phyloP scores from a whole-genome alignment of 495 filamentous ascomycete species.

The Cryomyces minteri region DNA sequence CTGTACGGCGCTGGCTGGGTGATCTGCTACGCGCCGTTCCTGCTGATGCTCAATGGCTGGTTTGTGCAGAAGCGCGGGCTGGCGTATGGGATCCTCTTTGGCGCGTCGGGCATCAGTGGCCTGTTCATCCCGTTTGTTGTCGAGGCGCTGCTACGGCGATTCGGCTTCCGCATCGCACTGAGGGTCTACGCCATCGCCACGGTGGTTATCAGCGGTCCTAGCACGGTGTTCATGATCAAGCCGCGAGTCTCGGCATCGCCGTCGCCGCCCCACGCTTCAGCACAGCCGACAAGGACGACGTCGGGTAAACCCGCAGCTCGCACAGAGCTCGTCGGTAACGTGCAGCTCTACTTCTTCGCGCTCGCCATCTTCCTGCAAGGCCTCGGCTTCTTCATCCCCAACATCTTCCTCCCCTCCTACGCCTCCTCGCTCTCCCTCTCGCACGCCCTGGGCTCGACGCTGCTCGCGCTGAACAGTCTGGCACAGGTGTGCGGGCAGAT shows the following conservation, averaged over 20 bases:
- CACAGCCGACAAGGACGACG: not conserved
- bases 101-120: slow-evolving; percentile 20
- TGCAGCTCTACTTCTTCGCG: slow-evolving; percentile 3
- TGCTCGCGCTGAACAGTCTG: slow-evolving; percentile 6
- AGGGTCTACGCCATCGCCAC: slow-evolving; percentile 16
- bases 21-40: slow-evolving; percentile 12
- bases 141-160: slow-evolving; percentile 15
- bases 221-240: slow-evolving; percentile 15
- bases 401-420: slow-evolving; percentile 12
- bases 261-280: not conserved
- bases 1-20: slow-evolving; percentile 13
- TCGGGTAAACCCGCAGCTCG: not conserved
- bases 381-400: slow-evolving; percentile 10
- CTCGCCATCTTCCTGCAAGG: slow-evolving; percentile 9
- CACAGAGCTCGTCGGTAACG: slow-evolving; percentile 1
- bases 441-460: not conserved
- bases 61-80: slow-evolving; percentile 22
- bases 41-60: slow-evolving; percentile 23
- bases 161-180: slow-evolving; percentile 21
- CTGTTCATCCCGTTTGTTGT: slow-evolving; percentile 20
- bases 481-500: slow-evolving; percentile 11
- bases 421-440: slow-evolving; percentile 5
- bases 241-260: slow-evolving; percentile 10
- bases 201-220: slow-evolving; percentile 18
- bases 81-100: slow-evolving; percentile 24